phyloP scores from a whole-genome alignment of 2,329 filamentous ascomycete species.

The Aspergillus pseudoviridinutans region DNA sequence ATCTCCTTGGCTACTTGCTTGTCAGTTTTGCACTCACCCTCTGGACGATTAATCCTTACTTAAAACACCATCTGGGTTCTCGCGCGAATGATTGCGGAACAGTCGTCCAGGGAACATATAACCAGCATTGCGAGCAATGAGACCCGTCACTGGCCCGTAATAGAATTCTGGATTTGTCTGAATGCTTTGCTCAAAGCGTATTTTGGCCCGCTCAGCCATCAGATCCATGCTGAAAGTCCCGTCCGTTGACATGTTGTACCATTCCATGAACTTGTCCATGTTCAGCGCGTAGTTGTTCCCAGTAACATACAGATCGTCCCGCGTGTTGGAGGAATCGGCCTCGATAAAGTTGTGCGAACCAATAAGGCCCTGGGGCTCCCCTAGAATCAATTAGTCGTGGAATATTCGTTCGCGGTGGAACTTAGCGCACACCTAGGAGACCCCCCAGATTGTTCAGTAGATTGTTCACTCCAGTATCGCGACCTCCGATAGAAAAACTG shows the following conservation, averaged over 20 bases:
- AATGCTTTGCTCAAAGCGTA: conserved; percentile 47
- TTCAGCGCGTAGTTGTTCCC: conserved; percentile 51
- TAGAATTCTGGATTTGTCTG: conserved; percentile 53
- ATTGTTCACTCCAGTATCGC: conserved; percentile 35
- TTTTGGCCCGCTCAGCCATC: conserved; percentile 42
- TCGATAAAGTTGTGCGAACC: conserved; percentile 57
- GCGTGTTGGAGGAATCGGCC: conserved; percentile 50
- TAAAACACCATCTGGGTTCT: conserved; percentile 36
- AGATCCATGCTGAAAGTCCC: conserved; percentile 41
- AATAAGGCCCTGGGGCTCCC: conserved; percentile 45
- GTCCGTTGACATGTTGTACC: conserved; percentile 42
- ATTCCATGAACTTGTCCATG: conserved; percentile 49
- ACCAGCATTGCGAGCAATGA: conserved; percentile 48
- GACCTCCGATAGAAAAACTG: conserved; percentile 53
- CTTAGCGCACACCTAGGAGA: conserved; percentile 32
- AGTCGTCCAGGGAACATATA: conserved; percentile 45
- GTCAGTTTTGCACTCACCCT: conserved; percentile 4
- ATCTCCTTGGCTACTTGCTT: conserved; percentile 33
- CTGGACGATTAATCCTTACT: conserved; percentile 23
- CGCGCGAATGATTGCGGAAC: conserved; percentile 43
- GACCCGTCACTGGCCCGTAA: conserved; percentile 51
- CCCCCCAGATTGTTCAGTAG: conserved; percentile 44
- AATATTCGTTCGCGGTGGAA: neutral
- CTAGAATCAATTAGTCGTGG: conserved; percentile 14
- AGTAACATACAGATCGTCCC: conserved; percentile 51